phyloP scores from a whole-genome alignment of 2,329 filamentous ascomycete species.

The Fusarium sp. region DNA sequence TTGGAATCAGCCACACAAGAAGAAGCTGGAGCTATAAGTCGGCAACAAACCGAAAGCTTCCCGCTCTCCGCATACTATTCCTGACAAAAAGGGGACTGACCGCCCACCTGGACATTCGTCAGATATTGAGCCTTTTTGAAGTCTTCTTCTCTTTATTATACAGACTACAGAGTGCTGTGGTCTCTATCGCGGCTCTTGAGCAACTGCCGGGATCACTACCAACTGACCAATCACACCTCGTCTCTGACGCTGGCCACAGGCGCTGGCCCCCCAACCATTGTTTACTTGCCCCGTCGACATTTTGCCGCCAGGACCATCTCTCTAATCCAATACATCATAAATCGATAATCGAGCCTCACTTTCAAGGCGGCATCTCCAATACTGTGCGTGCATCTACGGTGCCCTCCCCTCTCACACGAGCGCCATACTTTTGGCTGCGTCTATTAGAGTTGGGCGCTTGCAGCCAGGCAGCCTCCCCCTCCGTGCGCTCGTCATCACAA shows the following conservation, averaged over 20 bases:
- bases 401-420: background rate
- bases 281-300: conserved; percentile 13
- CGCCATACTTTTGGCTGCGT: conserved; percentile 5
- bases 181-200: background rate
- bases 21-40: conserved; percentile 17
- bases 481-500: conserved; percentile 27
- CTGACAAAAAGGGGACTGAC: background rate
- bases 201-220: conserved; percentile 7
- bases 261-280: conserved; percentile 35
- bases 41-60: conserved; percentile 3
- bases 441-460: conserved; percentile 29
- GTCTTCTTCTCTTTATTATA: background rate
- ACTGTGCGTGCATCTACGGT: background rate
- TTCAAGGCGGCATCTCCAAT: conserved; percentile 22
- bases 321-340: conserved; percentile 8
- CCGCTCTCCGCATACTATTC: background rate
- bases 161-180: background rate
- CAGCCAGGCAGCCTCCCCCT: conserved; percentile 14
- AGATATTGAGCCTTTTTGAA: background rate
- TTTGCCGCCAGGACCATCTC: conserved; percentile 10
- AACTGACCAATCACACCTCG: conserved; percentile 18
- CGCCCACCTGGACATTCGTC: background rate
- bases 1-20: conserved; percentile 16
- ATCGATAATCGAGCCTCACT: conserved; percentile 19
- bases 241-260: conserved; percentile 16